Evolutionary conservation across 345 rosid genomes (phyloP), one percentile per base, ranked within the genome.

Genomic region (Heritiera fomes): DNA sequence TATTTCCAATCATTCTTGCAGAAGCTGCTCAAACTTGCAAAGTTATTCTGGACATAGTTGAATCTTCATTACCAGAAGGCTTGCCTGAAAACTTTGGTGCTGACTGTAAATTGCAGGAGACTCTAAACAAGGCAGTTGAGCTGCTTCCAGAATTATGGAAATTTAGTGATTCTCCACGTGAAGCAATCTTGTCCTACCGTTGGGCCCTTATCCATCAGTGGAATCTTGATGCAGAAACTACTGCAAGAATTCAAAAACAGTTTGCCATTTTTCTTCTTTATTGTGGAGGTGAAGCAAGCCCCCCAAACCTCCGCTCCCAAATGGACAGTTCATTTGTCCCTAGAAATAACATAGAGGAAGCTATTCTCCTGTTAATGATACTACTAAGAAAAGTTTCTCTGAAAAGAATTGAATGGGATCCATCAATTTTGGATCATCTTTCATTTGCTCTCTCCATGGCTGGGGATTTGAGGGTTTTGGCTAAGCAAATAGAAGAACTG

Each of bases 11-110:
- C 52, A 71, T 87, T 83, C 81, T 84, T 90, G 90, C 96, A 93
- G 98, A 93, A 86, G 97, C 98, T 88, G 98, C 98, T 69, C 88
- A 88, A 83, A 87, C 91, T 80, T 93, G 98, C 85, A 88, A 86
- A 84, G 90, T 87, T 66, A 86, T 93, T 87, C 89, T 90, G 87
- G 98, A 93, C 84, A 85, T 92, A 45, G 87, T 93, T 2, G 97
- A 93, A 81, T 86, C 92, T 86, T 92, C 98, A 81, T 76, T 87
- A 41, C 86, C 91, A 12, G 94, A 89, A 85, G 95, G 93, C 75
- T 87, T 87, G 78, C 93, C 97, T 46, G 87, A 88, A 81, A 89
- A 88, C 80, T 87, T 89, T 80, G 87, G 82, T 80, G 90, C 85
- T 77, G 96, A 91, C 77, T 83, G 86, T 79, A 93, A 93, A 87